phyloP scores from a whole-genome alignment of 2,329 filamentous ascomycete genomes.

The Aspergillus flavus region DNA sequence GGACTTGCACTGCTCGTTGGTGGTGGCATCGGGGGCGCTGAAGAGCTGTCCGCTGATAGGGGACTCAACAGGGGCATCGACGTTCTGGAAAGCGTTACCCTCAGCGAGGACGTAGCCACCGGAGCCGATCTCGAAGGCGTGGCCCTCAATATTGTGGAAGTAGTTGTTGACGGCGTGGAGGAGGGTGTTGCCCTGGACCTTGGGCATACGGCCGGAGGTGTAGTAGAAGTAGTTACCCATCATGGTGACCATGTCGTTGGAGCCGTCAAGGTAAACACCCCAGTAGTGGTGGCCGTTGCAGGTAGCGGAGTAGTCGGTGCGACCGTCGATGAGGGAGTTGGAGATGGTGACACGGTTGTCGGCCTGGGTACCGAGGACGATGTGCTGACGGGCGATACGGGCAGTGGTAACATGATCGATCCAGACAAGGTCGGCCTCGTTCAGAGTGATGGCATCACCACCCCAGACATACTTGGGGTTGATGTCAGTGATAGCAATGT shows the following conservation, averaged over 20 bases:
- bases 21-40: conserved; percentile 35
- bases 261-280: conserved; percentile 60
- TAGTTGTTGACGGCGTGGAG: conserved; percentile 65
- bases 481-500: conserved; percentile 58
- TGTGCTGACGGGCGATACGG: conserved; percentile 62
- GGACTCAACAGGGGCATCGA: conserved; percentile 47
- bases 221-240: conserved; percentile 65
- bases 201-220: conserved; percentile 60
- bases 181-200: conserved; percentile 59
- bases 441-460: conserved; percentile 59
- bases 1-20: conserved; percentile 47
- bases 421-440: conserved; percentile 49
- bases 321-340: conserved; percentile 62
- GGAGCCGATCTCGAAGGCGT: conserved; percentile 58
- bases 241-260: conserved; percentile 59
- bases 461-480: conserved; percentile 64
- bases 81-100: conserved; percentile 62
- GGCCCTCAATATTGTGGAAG: conserved; percentile 57
- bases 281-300: conserved; percentile 65
- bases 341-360: conserved; percentile 61
- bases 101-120: conserved; percentile 56
- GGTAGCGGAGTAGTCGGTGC: conserved; percentile 56
- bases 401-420: conserved; percentile 52
- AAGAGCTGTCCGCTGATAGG: conserved; percentile 44
- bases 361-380: conserved; percentile 58